These are phyloP conservation scores for Caloboletus firmus DNA, from an alignment of 1,284 basidiomycete species.

Conservation along the genomic window DNA sequence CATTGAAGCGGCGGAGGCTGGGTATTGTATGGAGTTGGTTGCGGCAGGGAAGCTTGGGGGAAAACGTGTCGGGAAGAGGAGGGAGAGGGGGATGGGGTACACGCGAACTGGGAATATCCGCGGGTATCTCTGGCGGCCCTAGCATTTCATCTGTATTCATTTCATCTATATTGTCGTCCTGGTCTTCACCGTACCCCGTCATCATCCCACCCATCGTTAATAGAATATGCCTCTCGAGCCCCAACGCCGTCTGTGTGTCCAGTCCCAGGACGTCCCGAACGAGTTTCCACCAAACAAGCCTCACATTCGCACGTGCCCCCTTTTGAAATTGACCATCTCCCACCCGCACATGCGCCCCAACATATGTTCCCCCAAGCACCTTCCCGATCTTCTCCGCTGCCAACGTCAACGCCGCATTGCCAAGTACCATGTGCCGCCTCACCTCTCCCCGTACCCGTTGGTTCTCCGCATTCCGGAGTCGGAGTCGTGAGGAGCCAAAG, in stretches of 20 bases:
- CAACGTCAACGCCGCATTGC: slow-evolving; percentile 45
- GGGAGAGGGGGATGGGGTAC: slow-evolving; percentile 18
- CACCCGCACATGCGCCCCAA: slow-evolving; percentile 66
- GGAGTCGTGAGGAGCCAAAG: slow-evolving; percentile 66
- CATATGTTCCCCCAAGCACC: slow-evolving; percentile 50
- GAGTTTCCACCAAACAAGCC: slow-evolving; percentile 57
- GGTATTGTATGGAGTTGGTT: slow-evolving; percentile 34
- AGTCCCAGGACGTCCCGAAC: slow-evolving; percentile 46
- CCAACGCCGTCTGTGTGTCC: slow-evolving; percentile 38
- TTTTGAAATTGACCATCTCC: slow-evolving; percentile 62
- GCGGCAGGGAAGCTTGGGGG: slow-evolving; percentile 37
- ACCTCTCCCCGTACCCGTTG: slow-evolving; percentile 44
- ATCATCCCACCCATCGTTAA: neutral
- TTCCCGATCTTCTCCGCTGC: slow-evolving; percentile 44
- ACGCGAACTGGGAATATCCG: slow-evolving; percentile 26
- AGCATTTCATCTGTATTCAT: slow-evolving; percentile 9
- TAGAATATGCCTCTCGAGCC: slow-evolving; percentile 37
- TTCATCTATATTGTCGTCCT: neutral
- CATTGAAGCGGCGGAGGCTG: slow-evolving; percentile 48
- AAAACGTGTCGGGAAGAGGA: slow-evolving; percentile 21
- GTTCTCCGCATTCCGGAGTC: slow-evolving; percentile 44
- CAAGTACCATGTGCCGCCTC: slow-evolving; percentile 54
- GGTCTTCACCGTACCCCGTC: neutral
- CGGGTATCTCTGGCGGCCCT: slow-evolving; percentile 17
- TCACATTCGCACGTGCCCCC: slow-evolving; percentile 44